A percentile compares a stretch with the other conserved stretches of the same genome.
Evolutionary conservation across 768 basidiomycete species (phyloP).

Genomic region (Mycena olivaceomarginata): DNA sequence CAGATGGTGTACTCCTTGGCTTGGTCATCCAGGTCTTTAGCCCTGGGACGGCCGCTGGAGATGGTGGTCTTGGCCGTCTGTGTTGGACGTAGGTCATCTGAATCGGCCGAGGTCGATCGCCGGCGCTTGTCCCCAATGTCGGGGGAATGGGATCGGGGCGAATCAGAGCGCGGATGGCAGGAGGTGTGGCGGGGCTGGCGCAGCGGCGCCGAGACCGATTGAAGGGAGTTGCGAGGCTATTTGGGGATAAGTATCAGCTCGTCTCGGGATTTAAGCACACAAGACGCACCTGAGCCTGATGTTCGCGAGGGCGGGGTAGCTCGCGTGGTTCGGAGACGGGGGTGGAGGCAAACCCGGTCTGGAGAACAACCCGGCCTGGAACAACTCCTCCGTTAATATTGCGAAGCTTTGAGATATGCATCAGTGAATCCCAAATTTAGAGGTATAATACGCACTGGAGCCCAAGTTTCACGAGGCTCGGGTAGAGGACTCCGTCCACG

Average conservation of each 20-base stretch:
- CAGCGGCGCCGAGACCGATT: no score
- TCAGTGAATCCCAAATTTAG: not conserved
- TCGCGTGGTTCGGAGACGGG: not conserved
- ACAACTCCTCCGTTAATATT: conserved; percentile 27
- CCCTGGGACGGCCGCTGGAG: conserved; percentile 36
- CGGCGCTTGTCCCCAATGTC: not conserved
- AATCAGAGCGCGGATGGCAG: no score
- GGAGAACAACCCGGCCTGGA: not conserved
- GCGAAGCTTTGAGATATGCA: not conserved
- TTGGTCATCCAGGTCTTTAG: conserved; percentile 35
- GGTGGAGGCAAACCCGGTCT: not conserved
- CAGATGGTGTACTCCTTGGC: conserved; percentile 27
- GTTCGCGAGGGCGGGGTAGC: no score
- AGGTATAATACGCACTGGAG: not conserved
- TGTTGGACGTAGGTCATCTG: not conserved
- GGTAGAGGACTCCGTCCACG: no score
- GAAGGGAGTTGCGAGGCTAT: no score
- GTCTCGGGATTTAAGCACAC: no score
- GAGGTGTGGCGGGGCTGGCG: no score
- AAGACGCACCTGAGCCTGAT: no score
- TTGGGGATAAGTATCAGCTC: no score
- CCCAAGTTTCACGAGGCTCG: no score
- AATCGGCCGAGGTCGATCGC: not conserved
- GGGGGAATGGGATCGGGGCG: not conserved
- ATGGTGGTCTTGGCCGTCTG: not conserved